Evolutionary conservation across 495 filamentous ascomycete species (phyloP).

Genomic region (Elaphomyces granulatus): DNA sequence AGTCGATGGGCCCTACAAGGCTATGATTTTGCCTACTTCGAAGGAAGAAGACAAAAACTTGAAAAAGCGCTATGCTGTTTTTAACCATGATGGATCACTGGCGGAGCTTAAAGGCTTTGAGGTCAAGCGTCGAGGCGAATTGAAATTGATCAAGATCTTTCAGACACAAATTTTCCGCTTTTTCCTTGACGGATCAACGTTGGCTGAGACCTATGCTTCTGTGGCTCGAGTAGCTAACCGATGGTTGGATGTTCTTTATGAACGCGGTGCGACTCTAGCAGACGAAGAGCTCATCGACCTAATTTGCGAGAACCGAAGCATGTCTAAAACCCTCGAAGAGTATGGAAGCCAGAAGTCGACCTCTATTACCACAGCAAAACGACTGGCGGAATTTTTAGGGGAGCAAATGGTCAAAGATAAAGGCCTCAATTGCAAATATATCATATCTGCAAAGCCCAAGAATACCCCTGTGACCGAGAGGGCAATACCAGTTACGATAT

Average conservation of each 20-base stretch:
- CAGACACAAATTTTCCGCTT: conserved; percentile 99
- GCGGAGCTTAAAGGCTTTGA: conserved; percentile 99
- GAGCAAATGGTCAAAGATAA: conserved; percentile 99
- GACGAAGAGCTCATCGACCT: conserved; percentile 97
- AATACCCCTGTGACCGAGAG: conserved; percentile 88
- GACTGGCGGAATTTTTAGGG: conserved; percentile 88
- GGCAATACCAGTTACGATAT: conserved; percentile 91
- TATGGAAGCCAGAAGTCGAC: conserved; percentile 94
- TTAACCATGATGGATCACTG: conserved; percentile 92
- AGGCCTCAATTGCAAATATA: conserved; percentile 97
- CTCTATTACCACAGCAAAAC: conserved; percentile 94
- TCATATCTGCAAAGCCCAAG: conserved; percentile 78
- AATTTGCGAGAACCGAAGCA: conserved; percentile 96
- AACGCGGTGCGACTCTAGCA: conserved; percentile 70
- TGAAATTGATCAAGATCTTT: conserved; percentile 99
- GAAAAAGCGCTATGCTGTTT: conserved; percentile 98
- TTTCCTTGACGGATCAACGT: conserved; percentile 78
- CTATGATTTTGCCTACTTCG: conserved; percentile 94
- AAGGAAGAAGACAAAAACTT: conserved; percentile 99
- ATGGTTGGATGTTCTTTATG: conserved; percentile 90
- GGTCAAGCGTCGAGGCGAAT: conserved; percentile 91
- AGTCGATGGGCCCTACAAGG: conserved; percentile 92
- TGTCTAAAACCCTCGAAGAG: conserved; percentile 91
- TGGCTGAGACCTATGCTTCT: conserved; percentile 77
- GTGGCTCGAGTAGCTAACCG: conserved; percentile 92